Evolutionary conservation across 2,329 filamentous ascomycete species (phyloP), one percentile per base, ranked within the genome.

Genomic region (Taxawa tesnikishii): DNA sequence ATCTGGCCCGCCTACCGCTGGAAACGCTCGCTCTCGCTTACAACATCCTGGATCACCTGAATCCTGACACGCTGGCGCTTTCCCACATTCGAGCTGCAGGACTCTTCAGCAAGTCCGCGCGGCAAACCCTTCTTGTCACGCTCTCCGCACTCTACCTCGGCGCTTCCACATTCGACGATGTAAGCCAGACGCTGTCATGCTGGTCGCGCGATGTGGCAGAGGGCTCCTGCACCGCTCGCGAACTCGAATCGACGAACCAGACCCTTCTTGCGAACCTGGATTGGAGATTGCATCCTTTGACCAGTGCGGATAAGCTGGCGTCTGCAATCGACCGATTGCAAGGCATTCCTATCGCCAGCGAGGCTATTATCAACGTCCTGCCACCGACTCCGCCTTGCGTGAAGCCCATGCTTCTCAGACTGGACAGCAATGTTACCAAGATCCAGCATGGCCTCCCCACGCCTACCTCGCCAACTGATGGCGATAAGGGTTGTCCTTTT

Each of bases 11-110:
- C 5, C 31, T 51, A 6, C 48, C 47, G 4, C 33, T 46, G 11
- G 46, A 49, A 28, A 38, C 49, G 12, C 28, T 53, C 24, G 50
- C 45, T 2, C 10, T 51, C 8, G 39, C 49, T 2, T 44, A 46
- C 41, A 51, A 48, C 40, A 48, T 52, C 18, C 32, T 52, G 19
- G 34, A 38, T 28, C 39, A n/a, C n/a, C n/a, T n/a, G n/a, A n/a
- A n/a, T n/a, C n/a, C n/a, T n/a, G n/a, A n/a, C n/a, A n/a, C n/a
- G n/a, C n/a, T n/a, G n/a, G n/a, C n/a, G n/a, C n/a, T n/a, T n/a
- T n/a, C n/a, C n/a, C n/a, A n/a, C n/a, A n/a, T n/a, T n/a, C n/a
- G n/a, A n/a, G n/a, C n/a, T n/a, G n/a, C n/a, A n/a, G n/a, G n/a
- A n/a, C n/a, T n/a, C n/a, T n/a, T n/a, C n/a, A n/a, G n/a, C n/a